Evolutionary conservation across 176 grass and related monocot species (phyloP), one percentile per base, ranked within the genome.

Genomic region (Tuctoria greenei): DNA sequence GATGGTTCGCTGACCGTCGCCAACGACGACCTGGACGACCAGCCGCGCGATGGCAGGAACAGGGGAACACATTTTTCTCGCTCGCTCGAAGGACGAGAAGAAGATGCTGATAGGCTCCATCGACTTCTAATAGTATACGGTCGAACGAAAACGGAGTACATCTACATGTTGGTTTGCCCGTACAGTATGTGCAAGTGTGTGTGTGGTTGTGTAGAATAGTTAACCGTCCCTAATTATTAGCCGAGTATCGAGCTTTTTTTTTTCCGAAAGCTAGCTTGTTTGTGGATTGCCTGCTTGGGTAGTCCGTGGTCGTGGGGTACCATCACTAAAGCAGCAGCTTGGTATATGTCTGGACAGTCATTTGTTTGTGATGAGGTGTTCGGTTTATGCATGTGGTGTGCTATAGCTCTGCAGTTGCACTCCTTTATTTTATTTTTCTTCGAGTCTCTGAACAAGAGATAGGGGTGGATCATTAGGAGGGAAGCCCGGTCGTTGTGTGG

Each of bases 341-440:
- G 45, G 66, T 64, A 73, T 50, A 35, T 61, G 24, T 58, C 31
- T 14, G 18, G 4, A 47, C 27, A 79, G 61, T 67, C 61, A 27
- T 41, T 67, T 54, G 59, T 58, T 44, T 38, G 55, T n/a, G 31
- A 37, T 21, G 47, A 57, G n/a, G 55, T 54, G 55, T 58, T 79
- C 24, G 70, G 63, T 70, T 65, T 45, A 20, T 64, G 81, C 73
- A 65, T 56, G 84, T 76, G 72, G 56, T 69, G 57, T 76, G 78
- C 43, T 23, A 31, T 3, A n/a, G 58, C 69, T 67, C 73, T 79
- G 67, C 68, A 16, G 15, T 15, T 71, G 66, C 74, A 23, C 15
- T 57, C n/a, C 43, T 7, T 42, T 43, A 43, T 34, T 27, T 1
- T n/a, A n/a, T 34, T 1, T 9, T 25, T 18, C 39, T 5, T 17